Evolutionary conservation across 306 rosid genomes (phyloP).

Genomic region (Prosopis cineraria): DNA sequence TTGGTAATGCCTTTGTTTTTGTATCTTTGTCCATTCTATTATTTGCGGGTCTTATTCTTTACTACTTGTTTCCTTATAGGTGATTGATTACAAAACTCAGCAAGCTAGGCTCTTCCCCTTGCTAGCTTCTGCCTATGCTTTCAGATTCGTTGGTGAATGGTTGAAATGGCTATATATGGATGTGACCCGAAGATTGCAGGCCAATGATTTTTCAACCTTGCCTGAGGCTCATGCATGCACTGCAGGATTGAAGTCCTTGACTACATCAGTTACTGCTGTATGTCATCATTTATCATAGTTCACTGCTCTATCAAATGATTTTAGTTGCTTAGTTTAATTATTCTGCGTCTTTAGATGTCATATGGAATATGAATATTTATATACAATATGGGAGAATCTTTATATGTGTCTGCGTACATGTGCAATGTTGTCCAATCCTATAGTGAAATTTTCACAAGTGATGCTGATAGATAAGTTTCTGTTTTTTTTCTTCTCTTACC

Average conservation of each 20-base stretch:
- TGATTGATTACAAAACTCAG: slow-evolving; percentile 96
- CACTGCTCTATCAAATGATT: slow-evolving; percentile 5
- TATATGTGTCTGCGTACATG: not conserved
- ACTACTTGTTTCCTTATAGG: slow-evolving; percentile 52
- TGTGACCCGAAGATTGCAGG: slow-evolving; percentile 79
- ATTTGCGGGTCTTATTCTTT: slow-evolving; percentile 21
- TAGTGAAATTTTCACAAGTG: not conserved
- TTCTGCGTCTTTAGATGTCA: slow-evolving; percentile 12
- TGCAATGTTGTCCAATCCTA: not conserved
- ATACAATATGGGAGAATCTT: not conserved
- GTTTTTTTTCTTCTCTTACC: not conserved
- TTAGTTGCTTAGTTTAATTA: slow-evolving; percentile 9
- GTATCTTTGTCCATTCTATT: not conserved
- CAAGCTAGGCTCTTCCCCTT: slow-evolving; percentile 94
- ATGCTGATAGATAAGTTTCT: not conserved
- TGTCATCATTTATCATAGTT: slow-evolving; percentile 35
- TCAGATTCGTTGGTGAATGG: slow-evolving; percentile 96
- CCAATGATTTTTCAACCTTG: slow-evolving; percentile 80
- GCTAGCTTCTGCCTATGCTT: slow-evolving; percentile 98
- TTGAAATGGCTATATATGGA: slow-evolving; percentile 86
- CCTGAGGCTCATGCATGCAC: slow-evolving; percentile 99
- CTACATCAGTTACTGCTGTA: slow-evolving; percentile 94
- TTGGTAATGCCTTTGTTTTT: not conserved
- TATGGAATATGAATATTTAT: slow-evolving; percentile 9
- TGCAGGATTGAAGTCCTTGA: slow-evolving; percentile 94